Conservation (phyloP, 139 green algal species). For the Trebouxia sp. region DNA sequence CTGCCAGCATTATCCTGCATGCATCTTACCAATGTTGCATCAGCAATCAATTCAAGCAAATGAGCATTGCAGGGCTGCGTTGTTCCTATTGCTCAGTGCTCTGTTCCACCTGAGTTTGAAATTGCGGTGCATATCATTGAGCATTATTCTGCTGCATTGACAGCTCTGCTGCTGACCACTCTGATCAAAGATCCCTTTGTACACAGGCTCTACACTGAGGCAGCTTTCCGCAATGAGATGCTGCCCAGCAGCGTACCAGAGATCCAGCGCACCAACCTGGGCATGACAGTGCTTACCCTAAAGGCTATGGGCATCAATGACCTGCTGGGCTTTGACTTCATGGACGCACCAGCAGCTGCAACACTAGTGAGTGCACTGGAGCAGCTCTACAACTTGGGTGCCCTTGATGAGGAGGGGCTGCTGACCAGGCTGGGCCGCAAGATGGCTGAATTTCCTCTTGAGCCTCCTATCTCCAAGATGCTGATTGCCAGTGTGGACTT, state of each 20-base stretch:
- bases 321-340: constrained; percentile 98
- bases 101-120: no score
- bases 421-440: constrained; percentile 95
- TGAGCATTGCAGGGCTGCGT: no score
- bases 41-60: no score
- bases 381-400: constrained; percentile 96
- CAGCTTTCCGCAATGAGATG: constrained; percentile 91
- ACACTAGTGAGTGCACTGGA: constrained; percentile 87
- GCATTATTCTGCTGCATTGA: no score
- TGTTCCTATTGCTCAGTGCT: no score
- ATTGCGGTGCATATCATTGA: no score
- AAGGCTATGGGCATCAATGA: constrained; percentile 98
- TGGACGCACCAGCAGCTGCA: constrained; percentile 91
- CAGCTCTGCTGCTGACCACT: no score
- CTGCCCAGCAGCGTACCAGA: constrained; percentile 84
- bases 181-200: no score
- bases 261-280: constrained; percentile 83
- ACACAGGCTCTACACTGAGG: constrained; percentile 87
- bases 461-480: constrained; percentile 96
- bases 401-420: constrained; percentile 83
- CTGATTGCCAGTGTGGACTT: constrained; percentile 97
- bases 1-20: no score
- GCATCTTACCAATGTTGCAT: no score
- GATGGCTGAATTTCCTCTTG: constrained; percentile 99
- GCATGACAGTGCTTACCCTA: constrained; percentile 78